Conservation (phyloP, 805 yeast species). For the Candida germanica region DNA sequence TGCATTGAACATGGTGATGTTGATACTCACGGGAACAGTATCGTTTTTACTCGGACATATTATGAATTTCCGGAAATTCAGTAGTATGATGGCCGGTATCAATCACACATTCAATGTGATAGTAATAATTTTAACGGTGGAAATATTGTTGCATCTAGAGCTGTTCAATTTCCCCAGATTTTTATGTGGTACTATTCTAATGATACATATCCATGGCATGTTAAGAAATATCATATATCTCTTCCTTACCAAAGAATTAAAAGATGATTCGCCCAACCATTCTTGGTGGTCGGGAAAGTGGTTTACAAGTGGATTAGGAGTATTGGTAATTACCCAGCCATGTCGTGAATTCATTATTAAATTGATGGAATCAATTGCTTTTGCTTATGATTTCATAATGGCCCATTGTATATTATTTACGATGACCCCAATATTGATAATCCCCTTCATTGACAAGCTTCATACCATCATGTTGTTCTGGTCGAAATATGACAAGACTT, state of each 20-base stretch:
- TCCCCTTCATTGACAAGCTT: slow-evolving; percentile 48
- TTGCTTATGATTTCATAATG: slow-evolving; percentile 46
- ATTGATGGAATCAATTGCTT: slow-evolving; percentile 41
- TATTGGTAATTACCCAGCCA: slow-evolving; percentile 40
- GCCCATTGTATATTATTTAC: slow-evolving; percentile 41
- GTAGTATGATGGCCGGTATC: slow-evolving; percentile 37
- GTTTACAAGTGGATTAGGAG: slow-evolving; percentile 37
- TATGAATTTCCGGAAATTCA: slow-evolving; percentile 29
- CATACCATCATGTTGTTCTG: slow-evolving; percentile 51
- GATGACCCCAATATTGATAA: slow-evolving; percentile 38
- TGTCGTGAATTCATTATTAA: slow-evolving; percentile 46
- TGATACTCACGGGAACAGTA: slow-evolving; percentile 30
- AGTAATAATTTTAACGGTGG: slow-evolving; percentile 31
- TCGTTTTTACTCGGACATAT: slow-evolving; percentile 40
- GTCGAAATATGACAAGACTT: slow-evolving; percentile 37
- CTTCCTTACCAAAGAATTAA: slow-evolving; percentile 41
- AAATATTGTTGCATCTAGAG: slow-evolving; percentile 38
- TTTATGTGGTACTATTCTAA: slow-evolving; percentile 36
- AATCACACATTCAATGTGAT: slow-evolving; percentile 38
- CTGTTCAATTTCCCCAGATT: slow-evolving; percentile 40
- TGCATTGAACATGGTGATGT: slow-evolving; percentile 30
- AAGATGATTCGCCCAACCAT: slow-evolving; percentile 37
- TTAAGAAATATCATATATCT: slow-evolving; percentile 25
- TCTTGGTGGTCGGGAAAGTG: slow-evolving; percentile 59
- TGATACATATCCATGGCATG: slow-evolving; percentile 35